phyloP scores from a whole-genome alignment of 2,329 filamentous ascomycete species.

The Aspergillus nomiae region DNA sequence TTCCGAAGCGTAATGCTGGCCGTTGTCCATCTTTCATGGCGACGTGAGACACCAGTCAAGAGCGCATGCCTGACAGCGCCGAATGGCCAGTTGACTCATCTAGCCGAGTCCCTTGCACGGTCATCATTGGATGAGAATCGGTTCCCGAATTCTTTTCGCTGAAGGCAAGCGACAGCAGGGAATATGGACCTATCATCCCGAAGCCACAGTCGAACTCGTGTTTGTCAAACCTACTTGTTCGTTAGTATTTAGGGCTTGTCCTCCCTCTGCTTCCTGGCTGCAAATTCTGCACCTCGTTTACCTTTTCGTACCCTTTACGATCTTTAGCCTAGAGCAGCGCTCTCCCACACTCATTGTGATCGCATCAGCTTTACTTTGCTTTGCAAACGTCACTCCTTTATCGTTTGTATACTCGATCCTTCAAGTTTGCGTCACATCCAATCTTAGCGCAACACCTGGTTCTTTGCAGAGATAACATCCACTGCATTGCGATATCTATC shows the following conservation, averaged over 20 bases:
- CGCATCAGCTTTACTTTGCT: constrained; percentile 9
- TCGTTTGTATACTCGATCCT: constrained; percentile 13
- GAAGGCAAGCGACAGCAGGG: constrained; percentile 1
- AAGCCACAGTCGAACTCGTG: constrained; percentile 1
- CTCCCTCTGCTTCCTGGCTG: constrained; percentile 2
- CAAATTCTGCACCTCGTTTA: constrained; percentile 12
- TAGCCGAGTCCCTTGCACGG: constrained; percentile 10
- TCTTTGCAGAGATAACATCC: neutral
- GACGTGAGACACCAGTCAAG: neutral
- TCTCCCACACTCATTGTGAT: constrained; percentile 31
- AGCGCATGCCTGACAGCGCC: neutral
- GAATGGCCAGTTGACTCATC: neutral
- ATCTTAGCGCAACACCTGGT: constrained; percentile 1
- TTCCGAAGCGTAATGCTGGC: constrained; percentile 1
- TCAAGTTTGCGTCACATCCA: constrained; percentile 1
- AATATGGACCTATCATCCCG: neutral
- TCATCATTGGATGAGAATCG: constrained; percentile 19
- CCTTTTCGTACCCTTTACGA: constrained; percentile 19
- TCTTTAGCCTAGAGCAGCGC: constrained; percentile 28
- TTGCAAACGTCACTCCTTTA: constrained; percentile 30
- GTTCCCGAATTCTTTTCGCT: neutral
- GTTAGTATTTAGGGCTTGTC: constrained; percentile 4
- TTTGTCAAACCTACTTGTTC: neutral
- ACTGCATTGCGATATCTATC: neutral
- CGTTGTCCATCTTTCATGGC: neutral